phyloP scores from a whole-genome alignment of 139 green algal genomes.

The Tetraselmis chui region DNA sequence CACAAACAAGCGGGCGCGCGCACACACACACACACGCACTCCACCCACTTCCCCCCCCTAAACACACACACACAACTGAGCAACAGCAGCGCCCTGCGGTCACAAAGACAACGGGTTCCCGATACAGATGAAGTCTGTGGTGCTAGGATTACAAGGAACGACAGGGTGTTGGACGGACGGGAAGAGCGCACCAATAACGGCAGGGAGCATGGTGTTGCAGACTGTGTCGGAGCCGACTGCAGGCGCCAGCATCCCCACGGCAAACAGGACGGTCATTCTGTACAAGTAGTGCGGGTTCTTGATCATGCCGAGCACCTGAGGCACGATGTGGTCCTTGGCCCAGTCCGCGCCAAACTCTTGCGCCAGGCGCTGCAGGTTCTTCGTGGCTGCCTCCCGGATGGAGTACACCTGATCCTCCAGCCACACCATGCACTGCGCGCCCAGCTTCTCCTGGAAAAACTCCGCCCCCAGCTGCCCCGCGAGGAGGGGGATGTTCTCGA shows the following conservation, averaged over 20 bases:
- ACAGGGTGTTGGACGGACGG: neutral
- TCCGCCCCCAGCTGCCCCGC: conserved; percentile 79
- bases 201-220: conserved; percentile 76
- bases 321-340: conserved; percentile 84
- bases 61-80: no score
- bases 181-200: conserved; percentile 42
- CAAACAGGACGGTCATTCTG: conserved; percentile 84
- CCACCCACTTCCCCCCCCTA: no score
- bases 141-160: no score
- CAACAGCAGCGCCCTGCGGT: no score
- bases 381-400: conserved; percentile 87
- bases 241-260: conserved; percentile 71
- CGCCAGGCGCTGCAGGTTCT: conserved; percentile 80
- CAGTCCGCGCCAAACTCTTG: conserved; percentile 91
- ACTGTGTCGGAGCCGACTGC: conserved; percentile 76
- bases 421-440: conserved; percentile 90
- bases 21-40: no score
- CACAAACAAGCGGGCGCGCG: no score
- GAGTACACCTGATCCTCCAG: conserved; percentile 79
- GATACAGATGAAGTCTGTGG: no score
- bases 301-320: conserved; percentile 51
- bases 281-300: conserved; percentile 90
- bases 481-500: conserved; percentile 96
- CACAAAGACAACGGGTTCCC: no score
- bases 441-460: conserved; percentile 86